Evolutionary conservation across 352 stramenopile species (phyloP).

Genomic region (Nannochloropsis limnetica): DNA sequence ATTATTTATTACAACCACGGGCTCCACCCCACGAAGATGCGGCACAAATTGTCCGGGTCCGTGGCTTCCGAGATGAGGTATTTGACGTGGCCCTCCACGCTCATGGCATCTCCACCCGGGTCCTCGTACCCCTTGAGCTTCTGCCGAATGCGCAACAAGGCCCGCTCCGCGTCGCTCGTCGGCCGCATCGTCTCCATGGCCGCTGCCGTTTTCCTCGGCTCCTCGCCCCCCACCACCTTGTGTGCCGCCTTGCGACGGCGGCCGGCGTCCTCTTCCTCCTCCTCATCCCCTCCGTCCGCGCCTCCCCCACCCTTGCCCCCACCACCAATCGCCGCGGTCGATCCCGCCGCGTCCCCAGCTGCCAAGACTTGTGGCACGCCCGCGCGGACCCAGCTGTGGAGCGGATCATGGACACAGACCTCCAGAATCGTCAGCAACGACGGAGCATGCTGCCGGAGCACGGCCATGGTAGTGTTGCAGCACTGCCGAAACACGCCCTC

Average conservation of each 20-base stretch:
- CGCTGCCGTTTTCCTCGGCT: conserved; percentile 55
- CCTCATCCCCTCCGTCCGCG: conserved; percentile 57
- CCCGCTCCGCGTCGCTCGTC: conserved; percentile 76
- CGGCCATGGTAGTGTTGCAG: conserved; percentile 73
- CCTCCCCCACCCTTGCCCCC: conserved; percentile 37
- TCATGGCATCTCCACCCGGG: conserved; percentile 79
- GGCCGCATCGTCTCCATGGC: conserved; percentile 41
- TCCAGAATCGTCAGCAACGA: conserved; percentile 96
- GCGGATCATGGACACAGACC: conserved; percentile 96
- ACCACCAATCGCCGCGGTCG: conserved; percentile 36
- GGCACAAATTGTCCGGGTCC: conserved; percentile 86
- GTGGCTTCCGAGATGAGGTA: conserved; percentile 88
- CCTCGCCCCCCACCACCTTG: conserved; percentile 50
- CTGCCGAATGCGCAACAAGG: conserved; percentile 87
- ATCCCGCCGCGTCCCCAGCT: conserved; percentile 40
- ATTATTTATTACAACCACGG: conserved; percentile 73
- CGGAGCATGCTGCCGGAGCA: conserved; percentile 53
- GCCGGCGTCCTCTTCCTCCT: conserved; percentile 46
- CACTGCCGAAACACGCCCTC: conserved; percentile 87
- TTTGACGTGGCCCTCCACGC: conserved; percentile 95
- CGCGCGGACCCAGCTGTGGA: conserved; percentile 86
- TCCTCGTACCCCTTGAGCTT: conserved; percentile 98
- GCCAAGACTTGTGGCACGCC: conserved; percentile 63
- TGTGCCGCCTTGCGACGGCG: conserved; percentile 27
- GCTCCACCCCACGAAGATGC: conserved; percentile 87